These are phyloP conservation scores for Vicia villosa DNA, from an alignment of 306 rosid species.

Conservation along the genomic window DNA sequence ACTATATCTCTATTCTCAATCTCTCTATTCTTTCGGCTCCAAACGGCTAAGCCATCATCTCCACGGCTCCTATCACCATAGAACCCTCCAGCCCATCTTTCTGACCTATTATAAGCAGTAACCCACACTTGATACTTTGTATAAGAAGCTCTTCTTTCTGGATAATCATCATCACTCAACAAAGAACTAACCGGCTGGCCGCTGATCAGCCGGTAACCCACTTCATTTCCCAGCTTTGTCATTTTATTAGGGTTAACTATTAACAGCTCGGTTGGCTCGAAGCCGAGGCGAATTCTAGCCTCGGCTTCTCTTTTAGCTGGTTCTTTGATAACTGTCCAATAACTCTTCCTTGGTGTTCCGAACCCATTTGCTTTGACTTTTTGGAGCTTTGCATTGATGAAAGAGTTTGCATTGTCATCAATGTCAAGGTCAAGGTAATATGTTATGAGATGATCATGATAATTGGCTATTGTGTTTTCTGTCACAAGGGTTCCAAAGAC, in stretches of 20 bases:
- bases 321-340: conserved; percentile 67
- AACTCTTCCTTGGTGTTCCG: conserved; percentile 68
- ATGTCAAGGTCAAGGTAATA: conserved; percentile 80
- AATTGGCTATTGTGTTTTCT: conserved; percentile 64
- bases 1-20: conserved; percentile 84
- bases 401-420: conserved; percentile 65
- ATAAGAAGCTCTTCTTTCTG: conserved; percentile 69
- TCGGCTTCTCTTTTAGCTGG: conserved; percentile 64
- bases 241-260: conserved; percentile 65
- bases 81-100: conserved; percentile 84
- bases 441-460: conserved; percentile 77
- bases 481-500: conserved; percentile 68
- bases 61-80: conserved; percentile 81
- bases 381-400: conserved; percentile 59
- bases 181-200: conserved; percentile 61
- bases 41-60: conserved; percentile 79
- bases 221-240: conserved; percentile 66
- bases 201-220: conserved; percentile 72
- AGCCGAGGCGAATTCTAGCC: conserved; percentile 58
- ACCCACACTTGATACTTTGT: conserved; percentile 81
- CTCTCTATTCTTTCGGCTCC: conserved; percentile 81
- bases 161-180: conserved; percentile 69
- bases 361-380: conserved; percentile 30
- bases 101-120: conserved; percentile 77
- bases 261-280: conserved; percentile 62